A percentile compares a stretch with the other conserved stretches of the same genome.
Evolutionary conservation across 2,329 filamentous ascomycete species (phyloP).

Genomic region (Hymenoscyphus linearis): DNA sequence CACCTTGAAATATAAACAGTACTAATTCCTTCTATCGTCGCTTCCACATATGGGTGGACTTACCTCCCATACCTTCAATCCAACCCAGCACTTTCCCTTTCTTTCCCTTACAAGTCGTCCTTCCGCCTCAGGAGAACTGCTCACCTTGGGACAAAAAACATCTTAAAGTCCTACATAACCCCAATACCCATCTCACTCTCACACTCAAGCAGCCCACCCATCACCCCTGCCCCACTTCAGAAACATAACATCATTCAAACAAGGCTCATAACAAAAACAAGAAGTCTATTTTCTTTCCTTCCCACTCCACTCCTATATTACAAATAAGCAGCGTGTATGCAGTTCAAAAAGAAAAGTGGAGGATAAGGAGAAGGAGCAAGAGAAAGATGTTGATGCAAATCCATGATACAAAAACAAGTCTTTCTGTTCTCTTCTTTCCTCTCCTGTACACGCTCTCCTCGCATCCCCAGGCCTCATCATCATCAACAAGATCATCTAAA

Average conservation of each 20-base stretch:
- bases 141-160: too few relatives aligned
- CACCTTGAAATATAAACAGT: too few relatives aligned
- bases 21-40: too few relatives aligned
- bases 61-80: too few relatives aligned
- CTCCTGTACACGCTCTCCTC: conserved; percentile 23
- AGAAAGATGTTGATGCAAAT: conserved; percentile 21
- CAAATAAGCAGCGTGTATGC: conserved; percentile 27
- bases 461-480: conserved; percentile 11
- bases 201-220: too few relatives aligned
- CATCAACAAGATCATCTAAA: conserved; percentile 7
- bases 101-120: too few relatives aligned
- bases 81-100: too few relatives aligned
- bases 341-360: neutral
- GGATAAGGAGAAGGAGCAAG: conserved; percentile 17
- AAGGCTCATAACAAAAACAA: neutral
- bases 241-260: neutral
- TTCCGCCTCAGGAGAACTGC: too few relatives aligned
- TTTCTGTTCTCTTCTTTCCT: conserved; percentile 8
- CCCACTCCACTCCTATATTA: conserved; percentile 27
- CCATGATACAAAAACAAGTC: conserved; percentile 25
- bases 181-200: too few relatives aligned
- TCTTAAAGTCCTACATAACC: too few relatives aligned
- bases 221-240: too few relatives aligned
- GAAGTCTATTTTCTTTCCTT: conserved; percentile 12
- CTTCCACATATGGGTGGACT: too few relatives aligned